Evolutionary conservation across 306 rosid genomes (phyloP).

Genomic region (Cicer arietinum): DNA sequence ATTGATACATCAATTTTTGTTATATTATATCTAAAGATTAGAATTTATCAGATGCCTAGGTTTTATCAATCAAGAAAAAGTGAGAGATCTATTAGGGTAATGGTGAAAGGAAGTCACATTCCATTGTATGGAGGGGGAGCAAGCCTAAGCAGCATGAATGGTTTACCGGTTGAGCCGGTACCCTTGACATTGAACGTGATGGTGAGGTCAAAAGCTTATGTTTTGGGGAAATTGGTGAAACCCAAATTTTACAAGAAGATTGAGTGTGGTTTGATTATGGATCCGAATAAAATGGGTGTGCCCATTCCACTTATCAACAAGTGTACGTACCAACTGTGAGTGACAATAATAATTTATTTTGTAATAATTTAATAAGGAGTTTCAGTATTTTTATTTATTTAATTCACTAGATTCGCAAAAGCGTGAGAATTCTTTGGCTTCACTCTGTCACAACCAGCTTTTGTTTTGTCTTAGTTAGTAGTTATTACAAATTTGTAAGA

Average conservation of each 20-base stretch:
- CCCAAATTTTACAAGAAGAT: slow-evolving; percentile 75
- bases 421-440: background rate
- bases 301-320: slow-evolving; percentile 61
- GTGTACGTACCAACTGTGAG: slow-evolving; percentile 46
- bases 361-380: background rate
- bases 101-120: slow-evolving; percentile 59
- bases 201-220: slow-evolving; percentile 75
- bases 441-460: background rate
- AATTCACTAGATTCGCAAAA: background rate
- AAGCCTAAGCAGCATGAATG: slow-evolving; percentile 61
- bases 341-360: background rate
- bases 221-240: slow-evolving; percentile 78
- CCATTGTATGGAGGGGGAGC: slow-evolving; percentile 93
- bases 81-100: slow-evolving; percentile 58
- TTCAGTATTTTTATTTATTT: background rate
- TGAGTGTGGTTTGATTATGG: slow-evolving; percentile 65
- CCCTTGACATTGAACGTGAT: slow-evolving; percentile 57
- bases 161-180: slow-evolving; percentile 63
- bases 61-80: slow-evolving; percentile 83
- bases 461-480: slow-evolving; percentile 19
- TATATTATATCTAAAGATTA: no score
- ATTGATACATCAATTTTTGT: no score
- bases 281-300: slow-evolving; percentile 70
- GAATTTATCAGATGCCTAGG: slow-evolving; percentile 50
- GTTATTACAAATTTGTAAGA: slow-evolving; percentile 9